Percentiles rank a stretch among this genome's conserved stretches.
phyloP scores from a whole-genome alignment of 2,329 filamentous ascomycete genomes.

The Chaetomium globosum region DNA sequence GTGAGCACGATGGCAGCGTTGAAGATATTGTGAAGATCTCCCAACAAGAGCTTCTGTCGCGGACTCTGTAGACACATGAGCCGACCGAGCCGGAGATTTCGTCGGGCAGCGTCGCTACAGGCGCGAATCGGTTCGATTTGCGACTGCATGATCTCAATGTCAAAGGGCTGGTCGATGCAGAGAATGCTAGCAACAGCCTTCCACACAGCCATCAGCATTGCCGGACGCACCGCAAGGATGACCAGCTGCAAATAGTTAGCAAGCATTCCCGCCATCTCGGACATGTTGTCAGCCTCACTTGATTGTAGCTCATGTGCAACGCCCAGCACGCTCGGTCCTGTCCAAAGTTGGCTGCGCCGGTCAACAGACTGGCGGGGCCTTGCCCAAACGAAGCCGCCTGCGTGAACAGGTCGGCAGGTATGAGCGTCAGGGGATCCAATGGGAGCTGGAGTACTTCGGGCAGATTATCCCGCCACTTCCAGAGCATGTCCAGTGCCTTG shows the following conservation, averaged over 20 bases:
- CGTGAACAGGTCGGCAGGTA: conserved; percentile 22
- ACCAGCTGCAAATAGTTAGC: conserved; percentile 46
- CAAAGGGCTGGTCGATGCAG: conserved; percentile 40
- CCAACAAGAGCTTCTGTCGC: conserved; percentile 47
- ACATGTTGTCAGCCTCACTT: conserved; percentile 36
- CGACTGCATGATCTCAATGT: conserved; percentile 38
- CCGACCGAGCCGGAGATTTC: conserved; percentile 50
- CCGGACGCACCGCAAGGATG: conserved; percentile 53
- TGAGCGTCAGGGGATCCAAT: conserved; percentile 33
- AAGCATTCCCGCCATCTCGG: not conserved
- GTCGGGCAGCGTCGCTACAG: conserved; percentile 50
- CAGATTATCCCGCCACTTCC: conserved; percentile 47
- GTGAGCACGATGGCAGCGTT: conserved; percentile 54
- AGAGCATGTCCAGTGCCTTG: conserved; percentile 48
- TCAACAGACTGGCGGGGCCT: conserved; percentile 10
- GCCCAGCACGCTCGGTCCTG: conserved; percentile 49
- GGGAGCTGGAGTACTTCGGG: conserved; percentile 46
- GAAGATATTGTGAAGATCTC: conserved; percentile 54
- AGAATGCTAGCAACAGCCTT: conserved; percentile 49
- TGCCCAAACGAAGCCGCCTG: conserved; percentile 18
- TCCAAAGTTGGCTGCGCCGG: conserved; percentile 37
- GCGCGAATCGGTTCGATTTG: conserved; percentile 42
- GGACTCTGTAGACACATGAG: conserved; percentile 45
- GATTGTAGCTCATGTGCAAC: conserved; percentile 55
- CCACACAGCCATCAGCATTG: conserved; percentile 53